Evolutionary conservation across 345 rosid species (phyloP), one percentile per base, ranked within the genome.

Genomic region (Euphorbia lathyris): DNA sequence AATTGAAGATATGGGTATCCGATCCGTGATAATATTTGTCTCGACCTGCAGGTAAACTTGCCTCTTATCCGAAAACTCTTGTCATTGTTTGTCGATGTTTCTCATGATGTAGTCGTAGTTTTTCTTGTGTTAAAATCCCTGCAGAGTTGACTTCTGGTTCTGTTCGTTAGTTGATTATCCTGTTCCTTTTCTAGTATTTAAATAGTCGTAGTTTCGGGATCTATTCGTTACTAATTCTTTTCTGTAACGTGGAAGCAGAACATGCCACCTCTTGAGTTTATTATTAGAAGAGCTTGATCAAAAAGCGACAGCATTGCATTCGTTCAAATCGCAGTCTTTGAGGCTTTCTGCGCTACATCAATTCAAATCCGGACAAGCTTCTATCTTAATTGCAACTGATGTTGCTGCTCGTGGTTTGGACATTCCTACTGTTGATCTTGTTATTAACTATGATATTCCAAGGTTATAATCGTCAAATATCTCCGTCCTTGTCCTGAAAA

Each of bases 351-450:
- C 98, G 0, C 83, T 95, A 20, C 90, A 90, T 74, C 86, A 74
- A 59, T 92, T 95, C 80, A 95, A 95, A 81, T 88, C 99, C 57
- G 89, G 97, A 73, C 83, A 86, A 73, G 86, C 82, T 67, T 83
- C 96, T 38, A 75, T 92, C 73, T 67, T 95, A 76, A 86, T 92
- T 70, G 96, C 97, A 0, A 95, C 99, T 63, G 98, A 95, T 86
- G 96, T 95, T 79, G 99, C 91, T 42, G 90, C 93, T 70, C 97
- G 94, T 58, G 99, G 99, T 71, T 82, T 95, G 82, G 99, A 92
- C 80, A 92, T 92, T 86, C 99, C 97, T 52, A 87, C 96, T 6
- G 99, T 92, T 67, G 99, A 95, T 81, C 94, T 95, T 70, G 96
- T 92, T 58, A 80, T 95, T 72, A 95, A 95, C 66, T 95, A 88